Percentiles rank a stretch among this genome's conserved stretches.
Conservation (phyloP, 768 basidiomycete species). For the Rhodosporidiobolus sp. region DNA sequence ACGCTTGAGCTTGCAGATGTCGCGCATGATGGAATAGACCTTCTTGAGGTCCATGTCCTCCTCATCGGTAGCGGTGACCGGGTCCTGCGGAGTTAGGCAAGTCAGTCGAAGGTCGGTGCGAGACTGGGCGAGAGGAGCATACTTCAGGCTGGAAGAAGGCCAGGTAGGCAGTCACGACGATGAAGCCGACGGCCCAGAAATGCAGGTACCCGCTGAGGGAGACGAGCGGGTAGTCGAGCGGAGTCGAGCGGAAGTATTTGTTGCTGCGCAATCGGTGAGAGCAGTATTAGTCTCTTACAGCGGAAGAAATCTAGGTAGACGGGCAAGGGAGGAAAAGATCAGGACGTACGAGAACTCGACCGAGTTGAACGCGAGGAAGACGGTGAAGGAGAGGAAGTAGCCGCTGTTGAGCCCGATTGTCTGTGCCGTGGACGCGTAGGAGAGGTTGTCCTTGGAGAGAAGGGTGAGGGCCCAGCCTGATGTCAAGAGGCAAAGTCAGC, state of each 20-base stretch:
- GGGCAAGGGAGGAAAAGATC: background rate
- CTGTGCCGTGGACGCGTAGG: conserved; percentile 96
- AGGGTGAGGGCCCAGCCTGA: conserved; percentile 54
- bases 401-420: conserved; percentile 95
- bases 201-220: conserved; percentile 73
- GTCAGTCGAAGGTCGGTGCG: background rate
- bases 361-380: conserved; percentile 94
- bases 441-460: conserved; percentile 86
- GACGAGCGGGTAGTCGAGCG: conserved; percentile 51
- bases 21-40: conserved; percentile 93
- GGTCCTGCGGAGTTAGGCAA: conserved; percentile 61
- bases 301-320: background rate
- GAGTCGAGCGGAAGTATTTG: conserved; percentile 52
- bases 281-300: too few relatives aligned
- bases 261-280: conserved; percentile 48
- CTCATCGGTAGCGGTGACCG: conserved; percentile 62
- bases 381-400: conserved; percentile 92
- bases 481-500: background rate
- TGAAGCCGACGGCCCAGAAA: conserved; percentile 80
- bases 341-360: conserved; percentile 78
- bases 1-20: conserved; percentile 88
- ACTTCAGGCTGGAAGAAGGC: conserved; percentile 86
- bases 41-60: conserved; percentile 84
- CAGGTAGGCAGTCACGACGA: conserved; percentile 81
- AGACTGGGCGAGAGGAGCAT: background rate